Base-by-base conservation (phyloP, 2,329 filamentous ascomycete genomes). In the Torrubiellomyces zombiae region DNA sequence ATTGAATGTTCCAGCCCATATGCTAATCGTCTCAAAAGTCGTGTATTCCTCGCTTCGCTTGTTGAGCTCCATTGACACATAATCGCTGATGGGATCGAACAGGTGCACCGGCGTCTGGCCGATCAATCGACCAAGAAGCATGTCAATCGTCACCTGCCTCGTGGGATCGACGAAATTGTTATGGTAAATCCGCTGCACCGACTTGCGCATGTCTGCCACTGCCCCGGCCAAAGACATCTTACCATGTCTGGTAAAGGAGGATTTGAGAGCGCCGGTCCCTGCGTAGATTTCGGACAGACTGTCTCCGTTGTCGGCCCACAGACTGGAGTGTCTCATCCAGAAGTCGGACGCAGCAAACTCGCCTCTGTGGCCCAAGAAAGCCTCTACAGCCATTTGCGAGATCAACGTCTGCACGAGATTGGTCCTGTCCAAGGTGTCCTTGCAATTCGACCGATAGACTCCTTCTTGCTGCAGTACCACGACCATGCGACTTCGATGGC, bases 301-400 rank as follows among this genome's bases (percentile, higher is more conserved):
- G 54, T 98, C 89, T 13, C 89, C 89, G 43, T 94, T 95, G 49
- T 98, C 89, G 17, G 89, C 89, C 89, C 89, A 98, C 2, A 98
- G 62, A 32, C 73, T 89, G 7, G 82, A 85, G 53, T 98, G 89
- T 24, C 81, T 66, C 53, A 81, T 76, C 78, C 85, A 93, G 40
- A 95, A 85, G 42, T 95, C 85, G 1, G 74, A 67, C 7, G 64
- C 62, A 1, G 79, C 75, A 32, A 60, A 63, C 35, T 81, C 71
- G 14, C 63, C 66, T 31, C 75, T 65, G 37, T 92, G 82, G 9
- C 55, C 53, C 4, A 98, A 55, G 39, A 95, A 95, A 1, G 75
- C 61, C 45, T 93, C 82, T 12, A 94, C 61, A 1, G 83, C 82
- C 77, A 94, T 85, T 40, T 83, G 78, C 29, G 85, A 94, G 39